Conservation (phyloP, 192 early-diverging fungal species). For the Thoreauomyces humboldtii region DNA sequence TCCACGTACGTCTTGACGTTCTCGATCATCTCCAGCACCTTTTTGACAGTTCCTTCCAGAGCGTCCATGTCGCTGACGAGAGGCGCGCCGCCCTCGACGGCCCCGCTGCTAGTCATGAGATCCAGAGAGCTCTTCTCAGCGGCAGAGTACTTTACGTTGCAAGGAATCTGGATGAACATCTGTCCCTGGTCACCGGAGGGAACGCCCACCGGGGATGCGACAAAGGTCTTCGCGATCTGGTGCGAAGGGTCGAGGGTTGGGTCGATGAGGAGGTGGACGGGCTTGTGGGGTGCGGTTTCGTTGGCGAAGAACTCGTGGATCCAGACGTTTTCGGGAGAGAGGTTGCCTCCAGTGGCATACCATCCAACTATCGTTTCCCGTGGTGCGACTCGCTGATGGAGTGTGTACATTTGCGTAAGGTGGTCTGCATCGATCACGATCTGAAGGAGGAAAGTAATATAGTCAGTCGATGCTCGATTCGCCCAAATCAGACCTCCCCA, state of each 20-base stretch:
- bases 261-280: conserved; percentile 88
- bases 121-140: conserved; percentile 56
- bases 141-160: conserved; percentile 86
- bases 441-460: no score
- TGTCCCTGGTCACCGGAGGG: conserved; percentile 70
- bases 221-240: conserved; percentile 10
- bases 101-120: neutral
- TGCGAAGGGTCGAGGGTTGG: conserved; percentile 49
- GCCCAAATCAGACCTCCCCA: no score
- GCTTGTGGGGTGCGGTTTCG: conserved; percentile 70
- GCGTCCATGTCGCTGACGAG: conserved; percentile 77
- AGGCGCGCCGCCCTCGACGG: neutral
- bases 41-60: conserved; percentile 72
- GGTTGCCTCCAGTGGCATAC: conserved; percentile 76
- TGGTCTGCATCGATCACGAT: conserved; percentile 88
- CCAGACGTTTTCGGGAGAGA: conserved; percentile 37
- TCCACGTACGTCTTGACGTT: conserved; percentile 79
- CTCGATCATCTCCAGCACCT: conserved; percentile 83
- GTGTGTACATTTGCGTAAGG: conserved; percentile 78
- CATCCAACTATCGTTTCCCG: conserved; percentile 93
- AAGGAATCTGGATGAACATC: conserved; percentile 85
- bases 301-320: conserved; percentile 58
- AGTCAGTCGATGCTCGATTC: no score
- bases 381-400: conserved; percentile 85
- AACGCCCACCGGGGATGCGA: conserved; percentile 54